Evolutionary conservation across 352 stramenopile species (phyloP), one percentile per base, ranked within the genome.

Genomic region (Halophytophthora batemanensis): DNA sequence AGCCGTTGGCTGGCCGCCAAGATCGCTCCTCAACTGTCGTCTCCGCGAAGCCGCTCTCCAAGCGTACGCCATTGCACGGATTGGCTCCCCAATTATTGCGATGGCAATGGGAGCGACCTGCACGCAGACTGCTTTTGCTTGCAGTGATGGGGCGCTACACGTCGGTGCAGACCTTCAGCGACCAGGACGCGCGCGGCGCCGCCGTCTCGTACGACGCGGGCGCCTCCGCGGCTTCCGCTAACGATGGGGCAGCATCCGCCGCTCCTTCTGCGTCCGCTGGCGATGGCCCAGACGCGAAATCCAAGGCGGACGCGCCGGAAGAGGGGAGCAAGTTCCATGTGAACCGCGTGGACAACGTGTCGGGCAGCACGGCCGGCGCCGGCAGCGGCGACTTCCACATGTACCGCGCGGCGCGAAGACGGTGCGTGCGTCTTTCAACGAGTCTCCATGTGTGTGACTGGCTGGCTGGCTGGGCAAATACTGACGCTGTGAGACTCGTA

Each of bases 371-470:
- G 1, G 93, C 95, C 0, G 96, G 95, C 38, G 94, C 95, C 13
- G 93, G 95, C 6, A 98, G 87, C 18, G 93, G 95, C 44, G 95
- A 98, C 39, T 99, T 98, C 65, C 95, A 98, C 81, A 92, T 97
- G 59, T 99, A 99, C 61, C 88, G 95, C 36, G 90, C 96, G n/a
- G 71, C 92, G 0, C 78, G 95, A 15, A 85, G 93, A 72, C 56
- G 82, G 82, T 89, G 39, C 14, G 53, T 50, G 21, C 6, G 3
- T 23, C 6, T n/a, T 17, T 25, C n/a, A 35, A 37, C 1, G 25
- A 19, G 1, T 4, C 7, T n/a, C 13, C 1, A 21, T 17, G 17
- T 43, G 10, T 43, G 12, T 2, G 12, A 1, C 3, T 14, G 11
- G 5, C 22, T 43, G 12, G 37, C 37, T 43, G 7, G 13, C 14